Evolutionary conservation across 345 rosid genomes (phyloP).

Genomic region (Cardamine occulta): DNA sequence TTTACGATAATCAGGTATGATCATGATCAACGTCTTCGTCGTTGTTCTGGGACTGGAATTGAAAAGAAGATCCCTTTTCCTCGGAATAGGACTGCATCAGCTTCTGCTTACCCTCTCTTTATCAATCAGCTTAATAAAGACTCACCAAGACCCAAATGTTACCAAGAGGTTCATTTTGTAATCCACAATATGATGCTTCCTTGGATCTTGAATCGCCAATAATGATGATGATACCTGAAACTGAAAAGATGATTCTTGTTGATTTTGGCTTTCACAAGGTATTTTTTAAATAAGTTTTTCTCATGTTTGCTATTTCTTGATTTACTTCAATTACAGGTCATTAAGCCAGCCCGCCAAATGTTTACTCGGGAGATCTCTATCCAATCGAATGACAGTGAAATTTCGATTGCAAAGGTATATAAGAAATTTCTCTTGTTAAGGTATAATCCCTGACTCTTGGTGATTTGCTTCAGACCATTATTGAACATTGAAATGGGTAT

Average conservation of each 20-base stretch:
- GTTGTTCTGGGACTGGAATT: constrained; percentile 50
- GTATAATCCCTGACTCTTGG: constrained; percentile 43
- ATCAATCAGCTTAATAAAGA: constrained; percentile 63
- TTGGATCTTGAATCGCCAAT: constrained; percentile 37
- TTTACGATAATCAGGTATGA: constrained; percentile 86
- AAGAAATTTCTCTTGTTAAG: constrained; percentile 42
- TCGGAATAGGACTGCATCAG: constrained; percentile 50
- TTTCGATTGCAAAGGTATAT: constrained; percentile 80
- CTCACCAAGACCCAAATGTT: constrained; percentile 58
- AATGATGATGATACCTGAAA: background rate
- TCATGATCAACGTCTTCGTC: constrained; percentile 56
- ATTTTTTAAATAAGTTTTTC: constrained; percentile 15
- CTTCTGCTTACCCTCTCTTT: constrained; percentile 74
- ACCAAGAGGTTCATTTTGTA: constrained; percentile 80
- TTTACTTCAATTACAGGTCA: constrained; percentile 52
- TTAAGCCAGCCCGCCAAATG: constrained; percentile 63
- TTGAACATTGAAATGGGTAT: constrained; percentile 31
- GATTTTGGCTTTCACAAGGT: background rate
- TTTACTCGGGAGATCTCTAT: constrained; percentile 75
- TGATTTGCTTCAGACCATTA: constrained; percentile 30
- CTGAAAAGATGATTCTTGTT: background rate
- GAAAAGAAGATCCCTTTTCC: constrained; percentile 49
- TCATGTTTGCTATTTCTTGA: constrained; percentile 37
- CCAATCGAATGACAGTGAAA: constrained; percentile 74
- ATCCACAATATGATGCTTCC: constrained; percentile 32